Conservation (phyloP, 495 filamentous ascomycete genomes). For the Penicillium canescens region DNA sequence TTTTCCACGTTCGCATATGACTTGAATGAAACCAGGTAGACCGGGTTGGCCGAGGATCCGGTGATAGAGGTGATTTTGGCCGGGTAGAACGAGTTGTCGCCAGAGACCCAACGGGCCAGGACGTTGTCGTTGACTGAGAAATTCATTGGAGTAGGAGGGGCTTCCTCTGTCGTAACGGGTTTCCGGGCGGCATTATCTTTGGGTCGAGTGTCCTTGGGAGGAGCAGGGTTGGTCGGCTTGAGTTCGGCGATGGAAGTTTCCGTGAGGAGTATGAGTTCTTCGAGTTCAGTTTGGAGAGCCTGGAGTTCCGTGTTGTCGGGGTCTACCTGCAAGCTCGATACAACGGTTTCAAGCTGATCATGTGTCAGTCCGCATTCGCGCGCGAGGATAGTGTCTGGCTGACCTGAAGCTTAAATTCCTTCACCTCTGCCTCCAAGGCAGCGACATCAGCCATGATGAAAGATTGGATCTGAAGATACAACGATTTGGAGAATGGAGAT, state of each 20-base stretch:
- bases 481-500: not conserved
- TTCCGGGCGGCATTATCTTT: slow-evolving; percentile 59
- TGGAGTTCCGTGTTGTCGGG: slow-evolving; percentile 80
- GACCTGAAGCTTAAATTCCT: slow-evolving; percentile 83
- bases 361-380: slow-evolving; percentile 5
- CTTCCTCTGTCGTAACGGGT: slow-evolving; percentile 45
- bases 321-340: slow-evolving; percentile 74
- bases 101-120: slow-evolving; percentile 85
- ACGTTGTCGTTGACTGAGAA: slow-evolving; percentile 90
- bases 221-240: slow-evolving; percentile 52
- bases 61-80: slow-evolving; percentile 93
- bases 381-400: slow-evolving; percentile 4
- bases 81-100: slow-evolving; percentile 88
- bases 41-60: slow-evolving; percentile 80
- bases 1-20: slow-evolving; percentile 82
- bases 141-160: slow-evolving; percentile 36
- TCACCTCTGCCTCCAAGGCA: slow-evolving; percentile 71
- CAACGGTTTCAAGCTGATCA: slow-evolving; percentile 75
- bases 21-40: slow-evolving; percentile 94
- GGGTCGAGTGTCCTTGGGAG: slow-evolving; percentile 67
- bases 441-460: slow-evolving; percentile 60
- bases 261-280: slow-evolving; percentile 78
- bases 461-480: not conserved
- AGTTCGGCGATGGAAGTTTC: slow-evolving; percentile 80
- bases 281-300: slow-evolving; percentile 76